A percentile compares a stretch with the other conserved stretches of the same genome.
These are phyloP conservation scores for Xylaria hypoxylon DNA, from an alignment of 2,329 filamentous ascomycete genomes.

Conservation along the genomic window DNA sequence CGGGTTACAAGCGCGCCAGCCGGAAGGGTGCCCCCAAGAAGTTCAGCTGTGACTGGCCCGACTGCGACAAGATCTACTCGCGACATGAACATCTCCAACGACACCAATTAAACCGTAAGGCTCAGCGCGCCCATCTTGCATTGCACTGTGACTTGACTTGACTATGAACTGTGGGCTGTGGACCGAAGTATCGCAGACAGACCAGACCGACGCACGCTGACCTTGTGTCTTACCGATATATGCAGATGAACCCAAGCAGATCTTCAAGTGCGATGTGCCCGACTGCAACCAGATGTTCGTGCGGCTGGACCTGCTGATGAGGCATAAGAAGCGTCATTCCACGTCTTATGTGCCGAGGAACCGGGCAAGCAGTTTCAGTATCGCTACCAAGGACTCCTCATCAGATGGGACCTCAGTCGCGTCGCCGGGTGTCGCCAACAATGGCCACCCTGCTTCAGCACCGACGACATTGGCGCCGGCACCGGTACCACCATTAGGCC, in stretches of 20 bases:
- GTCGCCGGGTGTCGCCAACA: conserved; percentile 39
- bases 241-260: conserved; percentile 81
- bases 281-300: conserved; percentile 83
- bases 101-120: conserved; percentile 81
- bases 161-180: too few relatives aligned
- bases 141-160: too few relatives aligned
- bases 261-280: conserved; percentile 80
- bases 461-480: conserved; percentile 10
- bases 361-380: conserved; percentile 61
- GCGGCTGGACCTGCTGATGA: conserved; percentile 78
- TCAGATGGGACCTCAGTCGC: conserved; percentile 47
- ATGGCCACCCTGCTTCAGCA: conserved; percentile 25
- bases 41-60: conserved; percentile 74
- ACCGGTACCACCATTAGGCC: conserved; percentile 5
- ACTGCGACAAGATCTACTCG: conserved; percentile 84
- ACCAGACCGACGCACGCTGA: conserved; percentile 36
- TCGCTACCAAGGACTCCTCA: conserved; percentile 47
- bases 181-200: conserved; percentile 20
- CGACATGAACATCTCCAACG: conserved; percentile 84
- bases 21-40: conserved; percentile 62
- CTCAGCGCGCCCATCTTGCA: conserved; percentile 21
- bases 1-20: conserved; percentile 62
- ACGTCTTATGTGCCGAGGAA: conserved; percentile 64
- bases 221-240: conserved; percentile 33
- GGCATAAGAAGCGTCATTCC: conserved; percentile 74